These are phyloP conservation scores for Setaria italica DNA, from an alignment of 202 grass and related monocot genomes.

Conservation along the genomic window DNA sequence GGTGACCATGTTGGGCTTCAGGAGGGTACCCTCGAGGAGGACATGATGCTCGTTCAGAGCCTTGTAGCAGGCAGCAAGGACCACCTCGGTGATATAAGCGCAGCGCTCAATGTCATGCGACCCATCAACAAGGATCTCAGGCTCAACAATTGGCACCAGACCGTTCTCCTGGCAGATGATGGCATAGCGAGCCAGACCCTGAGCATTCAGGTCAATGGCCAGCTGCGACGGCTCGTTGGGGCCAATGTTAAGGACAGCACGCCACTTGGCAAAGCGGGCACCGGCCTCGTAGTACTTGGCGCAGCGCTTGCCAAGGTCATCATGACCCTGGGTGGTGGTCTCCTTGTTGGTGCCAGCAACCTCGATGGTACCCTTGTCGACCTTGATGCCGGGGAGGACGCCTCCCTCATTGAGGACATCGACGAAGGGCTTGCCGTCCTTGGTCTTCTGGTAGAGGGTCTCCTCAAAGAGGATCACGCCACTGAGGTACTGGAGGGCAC, in stretches of 20 bases:
- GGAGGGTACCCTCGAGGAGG: slow-evolving; percentile 54
- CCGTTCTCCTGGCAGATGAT: slow-evolving; percentile 62
- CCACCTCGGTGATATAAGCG: slow-evolving; percentile 38
- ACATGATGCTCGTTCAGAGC: slow-evolving; percentile 57
- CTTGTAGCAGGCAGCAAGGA: slow-evolving; percentile 56
- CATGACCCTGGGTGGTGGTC: slow-evolving; percentile 58
- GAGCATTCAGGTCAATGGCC: slow-evolving; percentile 42
- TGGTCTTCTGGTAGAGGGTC: slow-evolving; percentile 63
- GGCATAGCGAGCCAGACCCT: slow-evolving; percentile 48
- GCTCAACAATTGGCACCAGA: slow-evolving; percentile 53
- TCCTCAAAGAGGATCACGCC: slow-evolving; percentile 54
- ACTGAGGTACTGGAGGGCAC: slow-evolving; percentile 39
- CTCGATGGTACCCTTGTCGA: slow-evolving; percentile 47
- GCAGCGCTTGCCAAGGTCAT: slow-evolving; percentile 54
- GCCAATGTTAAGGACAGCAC: slow-evolving; percentile 40
- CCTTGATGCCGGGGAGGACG: slow-evolving; percentile 50
- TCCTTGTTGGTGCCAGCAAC: slow-evolving; percentile 45
- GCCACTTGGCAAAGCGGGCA: slow-evolving; percentile 47
- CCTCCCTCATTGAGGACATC: slow-evolving; percentile 44
- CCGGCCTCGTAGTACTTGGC: slow-evolving; percentile 53
- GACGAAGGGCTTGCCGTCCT: slow-evolving; percentile 51
- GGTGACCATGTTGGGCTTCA: slow-evolving; percentile 46
- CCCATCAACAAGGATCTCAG: slow-evolving; percentile 50
- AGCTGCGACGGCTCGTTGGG: slow-evolving; percentile 51
- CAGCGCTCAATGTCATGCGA: slow-evolving; percentile 46